These are phyloP conservation scores for Puccinia hordei DNA, from an alignment of 1,284 basidiomycete species.

Conservation along the genomic window DNA sequence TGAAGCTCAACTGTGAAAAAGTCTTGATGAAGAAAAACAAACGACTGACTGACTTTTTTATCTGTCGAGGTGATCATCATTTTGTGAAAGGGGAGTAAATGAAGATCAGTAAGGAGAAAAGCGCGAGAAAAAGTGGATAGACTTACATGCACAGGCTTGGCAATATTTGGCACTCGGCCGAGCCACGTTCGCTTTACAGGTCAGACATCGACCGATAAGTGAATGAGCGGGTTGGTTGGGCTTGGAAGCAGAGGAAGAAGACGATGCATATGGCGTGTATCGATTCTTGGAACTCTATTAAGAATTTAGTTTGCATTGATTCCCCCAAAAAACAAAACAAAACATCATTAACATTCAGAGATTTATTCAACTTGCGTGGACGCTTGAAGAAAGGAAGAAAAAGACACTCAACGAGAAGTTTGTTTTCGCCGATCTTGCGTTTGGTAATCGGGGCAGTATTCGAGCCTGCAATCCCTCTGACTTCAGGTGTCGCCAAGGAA, in stretches of 20 bases:
- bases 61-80: not conserved
- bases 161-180: constrained; percentile 46
- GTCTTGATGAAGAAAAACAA: not conserved
- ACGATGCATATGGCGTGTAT: constrained; percentile 46
- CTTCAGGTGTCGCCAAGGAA: constrained; percentile 49
- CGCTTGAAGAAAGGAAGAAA: not conserved
- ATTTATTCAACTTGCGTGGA: not conserved
- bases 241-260: constrained; percentile 10
- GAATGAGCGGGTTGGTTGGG: constrained; percentile 23
- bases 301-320: not conserved
- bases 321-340: not conserved
- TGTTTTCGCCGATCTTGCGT: constrained; percentile 49
- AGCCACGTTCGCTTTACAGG: constrained; percentile 48
- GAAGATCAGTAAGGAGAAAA: not conserved
- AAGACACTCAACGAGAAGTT: constrained; percentile 41
- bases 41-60: constrained; percentile 32
- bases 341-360: not conserved
- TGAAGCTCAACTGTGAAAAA: not conserved
- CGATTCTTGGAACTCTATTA: constrained; percentile 43
- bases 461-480: constrained; percentile 45
- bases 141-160: constrained; percentile 47
- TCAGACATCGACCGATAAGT: constrained; percentile 47
- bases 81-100: not conserved
- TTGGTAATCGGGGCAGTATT: not conserved
- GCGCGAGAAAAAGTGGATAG: not conserved